Base-by-base conservation (phyloP, 1,139 yeast genomes). In the Schizosaccharomyces versatilis region DNA sequence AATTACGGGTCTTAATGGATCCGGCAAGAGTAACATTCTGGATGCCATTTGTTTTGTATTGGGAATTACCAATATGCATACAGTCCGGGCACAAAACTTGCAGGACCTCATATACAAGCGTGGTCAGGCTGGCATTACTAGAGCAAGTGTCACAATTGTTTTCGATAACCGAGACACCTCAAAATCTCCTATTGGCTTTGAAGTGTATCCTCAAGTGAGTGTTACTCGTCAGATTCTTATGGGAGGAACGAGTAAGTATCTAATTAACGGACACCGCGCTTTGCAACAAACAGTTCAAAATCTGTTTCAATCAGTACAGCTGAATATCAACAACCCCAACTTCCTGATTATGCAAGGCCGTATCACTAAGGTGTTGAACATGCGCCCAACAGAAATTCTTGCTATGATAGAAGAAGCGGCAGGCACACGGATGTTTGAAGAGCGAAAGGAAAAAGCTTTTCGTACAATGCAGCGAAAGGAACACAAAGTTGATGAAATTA, bases 1-100 rank as follows among this genome's bases (percentile, higher is more conserved):
- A 62, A 90, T 93, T 65, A 93, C 99, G 0, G 98, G 99, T 9
- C 73, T 90, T 57, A 93, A 93, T 66, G 99, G 99, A 10, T 85
- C 96, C 0, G 99, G 98, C 9, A 93, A 90, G 65, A 86, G 95
- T 19, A 90, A 90, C 67, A 86, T 90, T 57, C 71, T 90, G 53
- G 98, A 93, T 68, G 95, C 98, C 57, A 90, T 90, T 56, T 93
- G 98, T 69, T 93, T 93, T 68, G 99, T 93, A n/a, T 73, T 93
- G 41, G 99, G 99, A 56, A 88, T 93, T 59, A 82, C 96, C 0
- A 80, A 94, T 7, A 86, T 90, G 94, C 68, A 85, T 24, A 84
- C 95, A 0, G 95, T 93, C 38, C 74, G 99, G 66, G 99, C 98
- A 0, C 82, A 86, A 15, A 86, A 82, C 65, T 71, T 88, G 53